phyloP scores from a whole-genome alignment of 768 basidiomycete species.

The Podaxis mareebaensis region DNA sequence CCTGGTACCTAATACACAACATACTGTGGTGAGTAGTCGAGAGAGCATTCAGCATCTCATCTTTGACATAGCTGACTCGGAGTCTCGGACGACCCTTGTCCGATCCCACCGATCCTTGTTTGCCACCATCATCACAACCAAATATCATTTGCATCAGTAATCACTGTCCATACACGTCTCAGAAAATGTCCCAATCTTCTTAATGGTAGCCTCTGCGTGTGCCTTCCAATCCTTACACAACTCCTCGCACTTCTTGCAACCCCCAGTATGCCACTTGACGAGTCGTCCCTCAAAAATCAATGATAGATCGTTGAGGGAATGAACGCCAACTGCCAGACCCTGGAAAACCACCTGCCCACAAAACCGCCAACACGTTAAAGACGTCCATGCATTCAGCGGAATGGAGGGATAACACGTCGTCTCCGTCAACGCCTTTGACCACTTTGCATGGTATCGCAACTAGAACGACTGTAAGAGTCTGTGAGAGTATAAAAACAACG shows the following conservation, averaged over 20 bases:
- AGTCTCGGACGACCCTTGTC: background rate
- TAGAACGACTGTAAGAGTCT: background rate
- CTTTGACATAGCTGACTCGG: background rate
- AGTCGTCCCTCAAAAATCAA: background rate
- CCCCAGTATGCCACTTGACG: background rate
- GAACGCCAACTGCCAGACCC: background rate
- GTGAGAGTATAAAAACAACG: background rate
- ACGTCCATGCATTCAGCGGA: background rate
- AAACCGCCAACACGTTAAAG: background rate
- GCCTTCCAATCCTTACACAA: background rate
- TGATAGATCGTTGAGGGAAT: conserved; percentile 1
- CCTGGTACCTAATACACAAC: background rate
- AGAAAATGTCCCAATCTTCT: conserved; percentile 1
- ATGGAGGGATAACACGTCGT: background rate
- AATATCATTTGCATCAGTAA: background rate
- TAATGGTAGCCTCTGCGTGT: background rate
- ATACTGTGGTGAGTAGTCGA: background rate
- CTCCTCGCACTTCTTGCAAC: background rate
- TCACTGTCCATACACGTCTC: conserved; percentile 1
- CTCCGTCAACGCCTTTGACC: conserved; percentile 10
- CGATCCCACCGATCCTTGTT: background rate
- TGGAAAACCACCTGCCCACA: conserved; percentile 5
- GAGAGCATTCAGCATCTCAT: background rate
- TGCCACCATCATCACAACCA: background rate
- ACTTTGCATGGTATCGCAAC: conserved; percentile 12